These are phyloP conservation scores for Camelina neglecta DNA, from an alignment of 345 rosid genomes.

Conservation along the genomic window DNA sequence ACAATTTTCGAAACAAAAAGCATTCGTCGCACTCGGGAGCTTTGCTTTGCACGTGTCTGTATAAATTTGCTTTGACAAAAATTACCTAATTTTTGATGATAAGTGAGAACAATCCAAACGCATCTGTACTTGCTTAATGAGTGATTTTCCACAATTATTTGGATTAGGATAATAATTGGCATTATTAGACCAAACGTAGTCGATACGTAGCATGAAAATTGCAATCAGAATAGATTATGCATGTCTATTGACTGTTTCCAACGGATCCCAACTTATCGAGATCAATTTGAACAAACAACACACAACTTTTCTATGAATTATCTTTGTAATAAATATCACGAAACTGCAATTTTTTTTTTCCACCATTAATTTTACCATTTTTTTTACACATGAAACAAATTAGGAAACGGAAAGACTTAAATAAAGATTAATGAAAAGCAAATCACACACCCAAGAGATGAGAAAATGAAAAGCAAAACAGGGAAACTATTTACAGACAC, in stretches of 20 bases:
- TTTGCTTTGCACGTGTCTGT: background rate
- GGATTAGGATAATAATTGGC: background rate
- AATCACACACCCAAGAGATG: conserved; percentile 40
- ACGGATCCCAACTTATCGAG: background rate
- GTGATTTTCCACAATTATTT: background rate
- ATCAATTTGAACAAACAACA: background rate
- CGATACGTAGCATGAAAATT: background rate
- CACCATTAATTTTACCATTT: conserved; percentile 37
- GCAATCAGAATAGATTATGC: too few species aligned
- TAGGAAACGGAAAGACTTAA: conserved; percentile 24
- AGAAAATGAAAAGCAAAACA: conserved; percentile 24
- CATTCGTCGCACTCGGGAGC: background rate
- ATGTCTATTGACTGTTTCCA: background rate
- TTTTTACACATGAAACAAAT: conserved; percentile 46
- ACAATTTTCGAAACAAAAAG: background rate
- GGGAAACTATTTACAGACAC: conserved; percentile 45
- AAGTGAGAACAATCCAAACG: too few species aligned
- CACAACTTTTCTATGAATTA: background rate
- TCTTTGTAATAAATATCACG: background rate
- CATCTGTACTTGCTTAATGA: too few species aligned
- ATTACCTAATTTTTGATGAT: too few species aligned
- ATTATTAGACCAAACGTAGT: background rate
- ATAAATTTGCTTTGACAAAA: too few species aligned
- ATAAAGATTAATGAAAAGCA: conserved; percentile 26
- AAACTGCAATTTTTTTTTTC: conserved; percentile 6